These are phyloP conservation scores for Pestalotiopsis sp. DNA, from an alignment of 2,329 filamentous ascomycete genomes.

Conservation along the genomic window DNA sequence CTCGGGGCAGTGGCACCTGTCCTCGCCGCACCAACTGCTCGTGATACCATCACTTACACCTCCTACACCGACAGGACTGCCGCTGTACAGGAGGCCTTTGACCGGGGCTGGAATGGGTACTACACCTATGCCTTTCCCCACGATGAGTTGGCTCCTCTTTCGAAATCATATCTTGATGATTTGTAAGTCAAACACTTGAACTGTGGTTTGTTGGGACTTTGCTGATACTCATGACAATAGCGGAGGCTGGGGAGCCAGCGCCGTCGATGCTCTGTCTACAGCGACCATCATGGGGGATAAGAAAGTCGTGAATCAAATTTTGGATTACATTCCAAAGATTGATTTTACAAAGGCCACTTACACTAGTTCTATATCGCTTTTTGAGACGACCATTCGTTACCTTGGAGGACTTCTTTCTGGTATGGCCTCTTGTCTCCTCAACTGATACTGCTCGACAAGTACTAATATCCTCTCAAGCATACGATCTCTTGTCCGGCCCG, in stretches of 20 bases:
- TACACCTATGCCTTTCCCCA: conserved; percentile 74
- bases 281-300: conserved; percentile 75
- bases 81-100: conserved; percentile 70
- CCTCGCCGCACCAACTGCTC: conserved; percentile 3
- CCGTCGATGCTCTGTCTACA: conserved; percentile 79
- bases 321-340: conserved; percentile 71
- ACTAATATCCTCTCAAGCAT: conserved; percentile 43
- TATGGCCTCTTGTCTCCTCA: conserved; percentile 24
- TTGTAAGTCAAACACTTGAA: conserved; percentile 52
- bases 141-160: conserved; percentile 73
- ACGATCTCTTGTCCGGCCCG: conserved; percentile 74
- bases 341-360: conserved; percentile 67
- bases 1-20: background rate
- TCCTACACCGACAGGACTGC: conserved; percentile 49
- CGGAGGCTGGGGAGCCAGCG: conserved; percentile 84
- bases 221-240: conserved; percentile 41
- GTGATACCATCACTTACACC: conserved; percentile 19
- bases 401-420: conserved; percentile 79
- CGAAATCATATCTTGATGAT: conserved; percentile 67
- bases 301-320: conserved; percentile 69
- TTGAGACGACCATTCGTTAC: conserved; percentile 91
- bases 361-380: conserved; percentile 65
- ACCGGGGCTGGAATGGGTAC: conserved; percentile 74
- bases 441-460: background rate
- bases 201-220: conserved; percentile 13